A percentile compares a stretch with the other conserved stretches of the same genome.
phyloP scores from a whole-genome alignment of 352 stramenopile genomes.

The Nothophytophthora sp. region DNA sequence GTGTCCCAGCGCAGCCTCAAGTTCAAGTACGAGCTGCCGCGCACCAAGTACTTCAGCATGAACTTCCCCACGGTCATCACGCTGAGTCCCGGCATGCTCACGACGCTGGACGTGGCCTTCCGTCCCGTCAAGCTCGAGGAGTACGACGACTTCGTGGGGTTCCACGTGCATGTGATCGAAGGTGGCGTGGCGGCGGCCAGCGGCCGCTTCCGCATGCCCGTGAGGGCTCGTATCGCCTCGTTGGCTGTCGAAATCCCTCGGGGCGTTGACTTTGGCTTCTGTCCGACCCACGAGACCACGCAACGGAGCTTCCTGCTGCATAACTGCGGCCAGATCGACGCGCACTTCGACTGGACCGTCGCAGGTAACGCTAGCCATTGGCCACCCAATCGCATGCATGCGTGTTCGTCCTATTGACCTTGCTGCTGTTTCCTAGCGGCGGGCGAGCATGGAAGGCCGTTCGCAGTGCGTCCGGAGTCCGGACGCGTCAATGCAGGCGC shows the following conservation, averaged over 20 bases:
- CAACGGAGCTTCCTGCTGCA: conserved; percentile 66
- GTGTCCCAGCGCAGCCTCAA: conserved; percentile 84
- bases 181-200: conserved; percentile 65
- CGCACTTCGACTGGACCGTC: conserved; percentile 84
- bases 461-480: conserved; percentile 70
- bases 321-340: conserved; percentile 90
- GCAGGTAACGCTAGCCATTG: conserved; percentile 37
- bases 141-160: conserved; percentile 92
- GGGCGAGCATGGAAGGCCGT: conserved; percentile 67
- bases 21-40: conserved; percentile 93
- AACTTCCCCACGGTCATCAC: conserved; percentile 90
- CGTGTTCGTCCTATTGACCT: too few species aligned
- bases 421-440: conserved; percentile 21
- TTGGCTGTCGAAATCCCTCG: conserved; percentile 60
- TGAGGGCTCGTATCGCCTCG: conserved; percentile 81
- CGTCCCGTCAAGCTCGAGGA: conserved; percentile 87
- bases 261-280: conserved; percentile 89
- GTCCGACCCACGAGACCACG: conserved; percentile 86
- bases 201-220: conserved; percentile 85
- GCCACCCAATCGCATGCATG: too few species aligned
- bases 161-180: conserved; percentile 87
- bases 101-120: conserved; percentile 89
- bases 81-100: conserved; percentile 88
- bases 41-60: conserved; percentile 94
- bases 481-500: conserved; percentile 70